A percentile compares a stretch with the other conserved stretches of the same genome.
phyloP scores from a whole-genome alignment of 805 yeast species.

The Saturnispora zaruensis region DNA sequence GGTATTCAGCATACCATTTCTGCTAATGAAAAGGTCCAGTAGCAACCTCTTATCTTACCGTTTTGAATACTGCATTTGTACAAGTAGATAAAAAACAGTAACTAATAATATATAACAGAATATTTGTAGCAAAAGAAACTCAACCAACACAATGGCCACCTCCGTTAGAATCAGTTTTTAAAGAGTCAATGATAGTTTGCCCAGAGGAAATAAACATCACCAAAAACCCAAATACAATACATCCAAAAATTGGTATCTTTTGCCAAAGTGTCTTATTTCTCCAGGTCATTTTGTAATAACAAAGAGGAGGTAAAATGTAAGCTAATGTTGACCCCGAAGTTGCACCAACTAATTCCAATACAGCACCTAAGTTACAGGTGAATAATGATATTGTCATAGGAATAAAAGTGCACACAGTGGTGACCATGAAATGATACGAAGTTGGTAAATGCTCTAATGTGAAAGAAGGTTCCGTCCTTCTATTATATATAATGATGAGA shows the following conservation, averaged over 20 bases:
- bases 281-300: conserved; percentile 60
- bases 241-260: conserved; percentile 48
- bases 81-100: neutral
- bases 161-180: conserved; percentile 30
- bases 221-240: conserved; percentile 61
- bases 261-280: conserved; percentile 33
- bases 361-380: conserved; percentile 85
- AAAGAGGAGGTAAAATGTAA: conserved; percentile 81
- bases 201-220: conserved; percentile 77
- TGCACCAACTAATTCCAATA: conserved; percentile 84
- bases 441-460: conserved; percentile 25
- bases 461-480: conserved; percentile 13
- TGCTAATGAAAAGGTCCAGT: neutral
- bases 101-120: neutral
- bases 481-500: conserved; percentile 30
- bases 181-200: conserved; percentile 51
- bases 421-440: conserved; percentile 51
- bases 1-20: neutral
- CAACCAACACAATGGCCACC: conserved; percentile 39
- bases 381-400: conserved; percentile 71
- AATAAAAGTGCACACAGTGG: conserved; percentile 52
- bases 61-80: neutral
- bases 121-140: neutral
- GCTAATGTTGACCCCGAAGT: conserved; percentile 92
- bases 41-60: neutral